phyloP scores from a whole-genome alignment of 768 basidiomycete genomes.

The Dioszegia hungarica region DNA sequence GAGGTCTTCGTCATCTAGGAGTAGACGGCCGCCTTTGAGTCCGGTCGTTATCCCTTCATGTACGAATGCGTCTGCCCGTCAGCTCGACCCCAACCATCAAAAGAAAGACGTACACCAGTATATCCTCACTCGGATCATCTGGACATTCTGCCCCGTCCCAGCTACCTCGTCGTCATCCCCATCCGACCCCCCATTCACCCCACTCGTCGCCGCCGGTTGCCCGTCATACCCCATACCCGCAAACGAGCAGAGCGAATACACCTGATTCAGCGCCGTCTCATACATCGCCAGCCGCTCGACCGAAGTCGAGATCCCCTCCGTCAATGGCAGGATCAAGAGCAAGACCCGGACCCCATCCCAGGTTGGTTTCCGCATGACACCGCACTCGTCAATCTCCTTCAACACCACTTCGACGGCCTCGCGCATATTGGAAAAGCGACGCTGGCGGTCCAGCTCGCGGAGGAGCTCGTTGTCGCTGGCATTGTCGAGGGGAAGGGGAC shows the following conservation, averaged over 20 bases:
- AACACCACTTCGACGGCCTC: conserved; percentile 72
- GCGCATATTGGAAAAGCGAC: conserved; percentile 51
- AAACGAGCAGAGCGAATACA: conserved; percentile 66
- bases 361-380: conserved; percentile 70
- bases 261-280: conserved; percentile 76
- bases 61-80: conserved; percentile 58
- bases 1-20: conserved; percentile 71
- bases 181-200: conserved; percentile 54
- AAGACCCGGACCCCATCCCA: conserved; percentile 82
- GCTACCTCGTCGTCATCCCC: too few relatives aligned
- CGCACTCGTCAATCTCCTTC: conserved; percentile 71
- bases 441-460: conserved; percentile 37
- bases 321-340: conserved; percentile 72
- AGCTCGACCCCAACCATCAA: not conserved
- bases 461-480: conserved; percentile 53
- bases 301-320: conserved; percentile 64
- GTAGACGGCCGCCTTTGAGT: conserved; percentile 74
- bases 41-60: conserved; percentile 80
- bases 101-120: conserved; percentile 62
- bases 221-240: conserved; percentile 51
- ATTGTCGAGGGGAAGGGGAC: conserved; percentile 11
- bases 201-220: conserved; percentile 15
- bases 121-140: conserved; percentile 65
- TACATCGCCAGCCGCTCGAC: conserved; percentile 62
- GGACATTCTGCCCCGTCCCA: conserved; percentile 57